Evolutionary conservation across 2,329 filamentous ascomycete genomes (phyloP).

Genomic region (Allantophomopsis lycopodina): DNA sequence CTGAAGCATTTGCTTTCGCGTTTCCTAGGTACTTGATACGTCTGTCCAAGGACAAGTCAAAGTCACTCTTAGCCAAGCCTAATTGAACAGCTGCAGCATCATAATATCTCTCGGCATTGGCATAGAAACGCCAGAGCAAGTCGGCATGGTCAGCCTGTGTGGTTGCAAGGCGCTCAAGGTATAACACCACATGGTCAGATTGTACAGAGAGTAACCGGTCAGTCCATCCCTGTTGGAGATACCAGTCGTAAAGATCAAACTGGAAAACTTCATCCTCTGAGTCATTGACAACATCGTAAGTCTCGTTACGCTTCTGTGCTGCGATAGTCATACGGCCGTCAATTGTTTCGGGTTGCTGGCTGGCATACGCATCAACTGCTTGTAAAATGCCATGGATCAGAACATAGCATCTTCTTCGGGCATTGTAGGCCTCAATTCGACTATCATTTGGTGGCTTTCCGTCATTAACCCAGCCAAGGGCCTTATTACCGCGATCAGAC

Average conservation of each 20-base stretch:
- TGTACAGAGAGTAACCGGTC: conserved; percentile 77
- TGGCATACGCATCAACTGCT: conserved; percentile 60
- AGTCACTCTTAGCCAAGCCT: conserved; percentile 70
- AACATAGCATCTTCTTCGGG: conserved; percentile 68
- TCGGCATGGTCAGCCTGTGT: conserved; percentile 71
- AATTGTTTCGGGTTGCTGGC: conserved; percentile 53
- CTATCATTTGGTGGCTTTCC: conserved; percentile 59
- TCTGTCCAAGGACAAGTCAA: conserved; percentile 65
- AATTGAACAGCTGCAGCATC: conserved; percentile 81
- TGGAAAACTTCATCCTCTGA: conserved; percentile 92
- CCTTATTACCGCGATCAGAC: conserved; percentile 75
- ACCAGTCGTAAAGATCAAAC: conserved; percentile 96
- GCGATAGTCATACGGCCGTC: conserved; percentile 69
- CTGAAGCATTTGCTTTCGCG: conserved; percentile 85
- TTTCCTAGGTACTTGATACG: conserved; percentile 82
- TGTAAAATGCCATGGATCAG: conserved; percentile 75
- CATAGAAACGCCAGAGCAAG: conserved; percentile 85
- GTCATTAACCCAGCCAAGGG: conserved; percentile 78
- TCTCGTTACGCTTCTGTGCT: conserved; percentile 70
- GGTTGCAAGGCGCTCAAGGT: conserved; percentile 63
- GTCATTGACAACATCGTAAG: conserved; percentile 78
- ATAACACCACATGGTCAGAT: conserved; percentile 75
- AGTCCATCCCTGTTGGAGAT: conserved; percentile 70
- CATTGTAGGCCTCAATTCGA: conserved; percentile 51
- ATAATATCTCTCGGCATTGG: conserved; percentile 70